Base-by-base conservation (phyloP, 2,329 filamentous ascomycete species). In the Hypomyces perniciosus region DNA sequence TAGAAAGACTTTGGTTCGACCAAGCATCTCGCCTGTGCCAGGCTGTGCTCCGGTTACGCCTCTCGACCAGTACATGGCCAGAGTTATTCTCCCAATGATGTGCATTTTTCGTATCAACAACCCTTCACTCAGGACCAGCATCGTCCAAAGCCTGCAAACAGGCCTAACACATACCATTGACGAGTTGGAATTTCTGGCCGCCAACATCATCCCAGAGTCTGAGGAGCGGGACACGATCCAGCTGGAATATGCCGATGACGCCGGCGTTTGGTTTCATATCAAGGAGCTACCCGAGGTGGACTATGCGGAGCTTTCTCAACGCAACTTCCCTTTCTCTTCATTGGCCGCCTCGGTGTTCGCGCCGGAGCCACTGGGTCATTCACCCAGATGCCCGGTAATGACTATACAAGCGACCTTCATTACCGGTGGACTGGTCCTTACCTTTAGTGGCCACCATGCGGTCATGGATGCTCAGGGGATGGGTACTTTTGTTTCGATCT, bases 31-130 rank as follows among this genome's bases (percentile, higher is more conserved):
- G 40, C 51, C 30, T 7, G 51, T 53, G 35, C 51, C 51, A 10
- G 51, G 51, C 38, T 28, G 31, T 13, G 41, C 28, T 5, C 37
- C 47, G 31, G 46, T 53, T 41, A 49, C 51, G 46, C 51, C 51
- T 40, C 46, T 53, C 40, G 51, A 53, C 37, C 51, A 53, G 33
- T 53, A 53, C 37, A 53, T 53, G 51, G 47, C 50, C 42, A 53
- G 51, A 42, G 47, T 53, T 37, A 53, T 53, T 46, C 45, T 53
- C 26, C 51, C 51, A 5, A 53, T 53, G 46, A 50, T 53, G 46
- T 39, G 43, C 47, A 46, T 53, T 27, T 53, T 53, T 35, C 43
- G 50, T 31, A 35, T 53, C 26, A 42, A 53, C 33, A 42, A 53
- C 13, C 51, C 46, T 44, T 50, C 47, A 26, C 51, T 53, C n/a